A percentile compares a stretch with the other conserved stretches of the same genome.
Conservation (phyloP, 2,329 filamentous ascomycete species). For the Epichloe glyceriae region DNA sequence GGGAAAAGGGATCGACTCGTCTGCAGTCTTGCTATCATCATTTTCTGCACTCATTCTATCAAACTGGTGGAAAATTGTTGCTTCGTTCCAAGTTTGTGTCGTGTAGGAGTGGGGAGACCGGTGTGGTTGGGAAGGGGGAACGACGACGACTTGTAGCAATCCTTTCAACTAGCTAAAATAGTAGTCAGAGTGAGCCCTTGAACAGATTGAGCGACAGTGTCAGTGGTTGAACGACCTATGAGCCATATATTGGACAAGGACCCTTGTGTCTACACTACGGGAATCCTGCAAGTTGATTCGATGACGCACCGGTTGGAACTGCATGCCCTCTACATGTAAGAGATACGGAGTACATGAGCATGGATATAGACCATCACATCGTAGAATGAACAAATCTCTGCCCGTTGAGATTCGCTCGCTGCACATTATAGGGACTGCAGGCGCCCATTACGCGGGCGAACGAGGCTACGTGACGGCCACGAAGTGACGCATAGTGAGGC, state of each 20-base stretch:
- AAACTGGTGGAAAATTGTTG: background rate
- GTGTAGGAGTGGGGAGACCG: background rate
- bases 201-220: background rate
- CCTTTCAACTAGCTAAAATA: background rate
- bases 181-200: background rate
- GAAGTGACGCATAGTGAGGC: constrained; percentile 1
- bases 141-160: background rate
- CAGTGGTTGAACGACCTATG: background rate
- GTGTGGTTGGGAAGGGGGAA: background rate
- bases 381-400: background rate
- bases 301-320: background rate
- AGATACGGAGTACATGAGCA: background rate
- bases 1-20: background rate
- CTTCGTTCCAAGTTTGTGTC: background rate
- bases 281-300: background rate
- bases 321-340: background rate
- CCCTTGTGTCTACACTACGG: background rate
- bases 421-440: background rate
- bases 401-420: background rate
- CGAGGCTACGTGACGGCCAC: background rate
- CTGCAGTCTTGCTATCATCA: background rate
- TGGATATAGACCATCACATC: background rate
- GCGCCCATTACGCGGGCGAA: background rate
- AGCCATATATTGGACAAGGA: background rate
- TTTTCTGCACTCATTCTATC: background rate